Conservation (phyloP, 2,329 filamentous ascomycete species). For the Botrytis hyacinthi region DNA sequence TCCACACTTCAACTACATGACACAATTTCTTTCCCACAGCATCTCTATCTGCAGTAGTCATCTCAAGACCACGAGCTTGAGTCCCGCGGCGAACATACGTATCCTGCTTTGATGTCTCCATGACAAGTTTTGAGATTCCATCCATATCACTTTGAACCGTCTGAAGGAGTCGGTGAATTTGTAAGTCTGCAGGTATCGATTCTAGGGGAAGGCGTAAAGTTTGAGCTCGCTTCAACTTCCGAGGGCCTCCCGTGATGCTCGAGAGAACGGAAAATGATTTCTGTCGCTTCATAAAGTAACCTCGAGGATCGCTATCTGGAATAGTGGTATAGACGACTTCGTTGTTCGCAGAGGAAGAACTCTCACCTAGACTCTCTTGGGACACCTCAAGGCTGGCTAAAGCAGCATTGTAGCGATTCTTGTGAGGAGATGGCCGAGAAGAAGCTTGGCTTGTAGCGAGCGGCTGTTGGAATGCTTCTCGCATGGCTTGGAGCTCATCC, state of each 20-base stretch:
- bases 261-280: slow-evolving; percentile 25
- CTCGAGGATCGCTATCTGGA: slow-evolving; percentile 36
- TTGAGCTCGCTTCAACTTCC: slow-evolving; percentile 32
- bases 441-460: not conserved
- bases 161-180: slow-evolving; percentile 29
- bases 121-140: slow-evolving; percentile 20
- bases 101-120: slow-evolving; percentile 25
- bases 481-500: slow-evolving; percentile 30
- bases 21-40: slow-evolving; percentile 23
- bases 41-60: slow-evolving; percentile 21
- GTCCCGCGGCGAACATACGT: slow-evolving; percentile 28
- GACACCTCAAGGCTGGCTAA: slow-evolving; percentile 28
- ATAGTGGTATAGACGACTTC: slow-evolving; percentile 29
- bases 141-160: slow-evolving; percentile 21
- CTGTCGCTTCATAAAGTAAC: slow-evolving; percentile 37
- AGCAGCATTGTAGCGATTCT: slow-evolving; percentile 36
- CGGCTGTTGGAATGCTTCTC: slow-evolving; percentile 11
- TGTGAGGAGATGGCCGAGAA: slow-evolving; percentile 32
- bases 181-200: slow-evolving; percentile 28
- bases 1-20: slow-evolving; percentile 29
- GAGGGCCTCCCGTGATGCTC: slow-evolving; percentile 21
- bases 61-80: slow-evolving; percentile 25
- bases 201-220: slow-evolving; percentile 36
- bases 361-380: not conserved
- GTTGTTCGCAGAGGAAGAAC: slow-evolving; percentile 3